Percentiles rank a stretch among this genome's conserved stretches.
phyloP scores from a whole-genome alignment of 208 protist species.

The Leishmania tropica region DNA sequence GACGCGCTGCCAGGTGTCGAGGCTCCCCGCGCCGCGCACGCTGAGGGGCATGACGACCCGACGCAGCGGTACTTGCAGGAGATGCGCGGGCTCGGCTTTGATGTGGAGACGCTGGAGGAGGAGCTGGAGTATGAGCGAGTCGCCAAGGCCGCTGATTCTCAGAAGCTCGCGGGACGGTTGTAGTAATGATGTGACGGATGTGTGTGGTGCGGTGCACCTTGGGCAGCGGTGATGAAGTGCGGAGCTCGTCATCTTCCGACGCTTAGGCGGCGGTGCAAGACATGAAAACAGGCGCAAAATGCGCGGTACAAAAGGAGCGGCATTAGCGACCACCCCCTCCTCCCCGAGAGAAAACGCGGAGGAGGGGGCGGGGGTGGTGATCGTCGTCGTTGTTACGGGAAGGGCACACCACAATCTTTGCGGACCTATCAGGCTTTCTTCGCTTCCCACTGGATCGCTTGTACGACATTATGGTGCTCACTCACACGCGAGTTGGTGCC shows the following conservation, averaged over 20 bases:
- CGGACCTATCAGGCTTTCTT: not conserved
- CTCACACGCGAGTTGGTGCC: not conserved
- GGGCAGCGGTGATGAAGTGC: not conserved
- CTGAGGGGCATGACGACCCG: constrained; percentile 40
- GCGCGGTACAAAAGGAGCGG: not conserved
- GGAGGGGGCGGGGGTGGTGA: not conserved
- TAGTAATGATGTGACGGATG: not conserved
- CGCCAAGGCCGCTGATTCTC: constrained; percentile 10
- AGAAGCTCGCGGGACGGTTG: not conserved
- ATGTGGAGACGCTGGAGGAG: constrained; percentile 84
- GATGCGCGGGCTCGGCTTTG: constrained; percentile 83
- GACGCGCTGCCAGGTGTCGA: not conserved
- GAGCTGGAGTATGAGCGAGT: constrained; percentile 55
- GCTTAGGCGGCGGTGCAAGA: not conserved
- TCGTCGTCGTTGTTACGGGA: too few relatives aligned
- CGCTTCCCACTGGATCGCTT: not conserved
- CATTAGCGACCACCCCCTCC: not conserved
- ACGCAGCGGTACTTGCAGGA: constrained; percentile 78
- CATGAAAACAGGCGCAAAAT: not conserved
- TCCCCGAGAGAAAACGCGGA: not conserved
- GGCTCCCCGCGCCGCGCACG: not conserved
- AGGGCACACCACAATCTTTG: not conserved
- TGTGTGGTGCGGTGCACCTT: not conserved
- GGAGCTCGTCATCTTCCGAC: not conserved
- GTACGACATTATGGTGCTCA: not conserved